Evolutionary conservation across 768 basidiomycete genomes (phyloP), one percentile per base, ranked within the genome.

Genomic region (Amanita rubescens): DNA sequence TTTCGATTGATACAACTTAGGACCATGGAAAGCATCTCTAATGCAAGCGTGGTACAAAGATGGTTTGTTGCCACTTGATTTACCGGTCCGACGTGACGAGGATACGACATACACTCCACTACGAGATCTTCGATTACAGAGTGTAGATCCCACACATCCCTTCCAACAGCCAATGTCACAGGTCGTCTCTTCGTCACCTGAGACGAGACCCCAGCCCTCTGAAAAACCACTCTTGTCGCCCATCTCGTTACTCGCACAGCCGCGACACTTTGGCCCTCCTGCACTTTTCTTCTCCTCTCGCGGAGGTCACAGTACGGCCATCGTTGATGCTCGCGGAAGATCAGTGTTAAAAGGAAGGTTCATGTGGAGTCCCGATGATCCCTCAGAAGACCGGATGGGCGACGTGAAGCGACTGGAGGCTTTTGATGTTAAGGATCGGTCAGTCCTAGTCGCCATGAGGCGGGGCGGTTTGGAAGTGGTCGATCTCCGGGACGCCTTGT

Each of bases 11-110:
- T 61, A 62, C 50, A 60, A 42, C 34, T 14, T 55, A 91, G 90
- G 90, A 33, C 90, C 90, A 19, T 92, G 90, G 90, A 89, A 87
- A 62, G 75, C 86, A n/a, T 78, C 82, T 20, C 73, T 91, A 43
- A 93, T 93, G 90, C 89, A 92, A 62, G 79, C 83, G 3, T 93
- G 90, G 90, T 90, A 87, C 63, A 87, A 85, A 62, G 90, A 93
- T 56, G 87, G 87, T 8, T 66, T 90, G 17, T 73, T 93, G 20
- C 90, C 90, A 2, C 84, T 84, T 0, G 88, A 91, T 62, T 78
- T 93, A 7, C 90, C 90, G 3, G 82, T 92, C 12, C 75, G 87
- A 57, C 76, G 83, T 41, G 90, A 91, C 63, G 84, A 85, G 60
- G 90, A 90, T 37, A 60, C 71, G 0, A 81, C 80, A 2, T 92